Base-by-base conservation (phyloP, 345 rosid species). In the Brassica nigra region DNA sequence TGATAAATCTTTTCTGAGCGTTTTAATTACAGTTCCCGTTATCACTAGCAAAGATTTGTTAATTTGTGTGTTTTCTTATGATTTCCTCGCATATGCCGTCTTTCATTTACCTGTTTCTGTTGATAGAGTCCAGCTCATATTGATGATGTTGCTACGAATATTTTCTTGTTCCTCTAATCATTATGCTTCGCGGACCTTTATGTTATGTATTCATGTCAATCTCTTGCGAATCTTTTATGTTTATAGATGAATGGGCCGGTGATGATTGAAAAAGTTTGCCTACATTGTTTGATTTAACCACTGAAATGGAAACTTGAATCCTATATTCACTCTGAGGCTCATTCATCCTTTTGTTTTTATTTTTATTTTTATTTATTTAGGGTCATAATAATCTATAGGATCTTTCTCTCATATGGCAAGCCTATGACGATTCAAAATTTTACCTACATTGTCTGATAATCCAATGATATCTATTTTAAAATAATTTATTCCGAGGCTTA, bases 181-280 rank as follows among this genome's bases (percentile, higher is more conserved):
- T 37, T 23, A 7, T 58, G 20, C 28, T 34, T 34, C 6, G 37
- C 5, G 5, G 37, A 34, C 6, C 37, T 34, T 34, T 34, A 1
- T 34, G 1, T 15, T 58, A 7, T 18, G 23, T 18, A 9, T 66
- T 23, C 65, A 23, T 49, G 15, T 52, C 54, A 52, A 0, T 34
- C 34, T 47, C 2, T n/a, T n/a, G 57, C 1, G 10, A 7, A 10
- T 55, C 5, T n/a, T 3, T 78, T 54, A 0, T 23, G 10, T 54
- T 80, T 11, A 65, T 74, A 33, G 70, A 68, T 27, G 0, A 28
- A 10, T 31, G 74, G 0, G 75, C 75, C 83, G 55, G 66, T 74
- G 79, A 80, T 74, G 83, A 75, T 80, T 16, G 76, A 75, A 69
- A 68, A 37, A 73, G 55, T 31, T 75, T 74, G 66, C 75, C 79